These are phyloP conservation scores for Pleodorina starrii DNA, from an alignment of 139 green algal species.

Conservation along the genomic window DNA sequence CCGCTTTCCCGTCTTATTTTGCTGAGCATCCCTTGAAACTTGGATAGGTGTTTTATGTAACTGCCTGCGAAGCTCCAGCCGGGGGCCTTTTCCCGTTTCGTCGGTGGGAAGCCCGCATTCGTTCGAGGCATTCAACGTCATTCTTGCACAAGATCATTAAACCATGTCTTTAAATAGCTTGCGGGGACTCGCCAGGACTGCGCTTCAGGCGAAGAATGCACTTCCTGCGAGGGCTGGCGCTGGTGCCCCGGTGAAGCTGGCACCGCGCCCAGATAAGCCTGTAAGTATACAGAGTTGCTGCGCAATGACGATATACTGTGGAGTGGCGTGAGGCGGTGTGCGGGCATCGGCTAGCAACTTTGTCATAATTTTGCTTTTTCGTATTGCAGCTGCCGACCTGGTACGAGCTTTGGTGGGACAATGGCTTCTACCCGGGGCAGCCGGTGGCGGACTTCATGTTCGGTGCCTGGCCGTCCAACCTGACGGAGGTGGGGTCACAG, in stretches of 20 bases:
- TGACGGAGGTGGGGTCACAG: constrained; percentile 59
- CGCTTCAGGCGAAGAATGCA: constrained; percentile 29
- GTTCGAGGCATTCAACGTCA: no score
- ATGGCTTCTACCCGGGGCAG: constrained; percentile 70
- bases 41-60: no score
- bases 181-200: constrained; percentile 27
- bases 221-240: constrained; percentile 64
- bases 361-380: neutral
- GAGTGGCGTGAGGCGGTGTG: no score
- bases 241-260: constrained; percentile 66
- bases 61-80: no score
- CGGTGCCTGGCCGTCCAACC: constrained; percentile 54
- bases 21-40: no score
- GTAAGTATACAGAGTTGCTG: constrained; percentile 14
- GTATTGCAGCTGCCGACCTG: constrained; percentile 62
- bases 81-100: no score
- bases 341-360: no score
- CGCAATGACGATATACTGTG: neutral
- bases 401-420: constrained; percentile 78
- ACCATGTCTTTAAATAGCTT: constrained; percentile 50
- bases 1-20: no score
- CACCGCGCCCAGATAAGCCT: constrained; percentile 62
- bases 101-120: no score
- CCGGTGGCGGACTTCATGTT: constrained; percentile 59
- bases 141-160: no score